Evolutionary conservation across 805 yeast species (phyloP).

Genomic region (Metschnikowia kofuensis): DNA sequence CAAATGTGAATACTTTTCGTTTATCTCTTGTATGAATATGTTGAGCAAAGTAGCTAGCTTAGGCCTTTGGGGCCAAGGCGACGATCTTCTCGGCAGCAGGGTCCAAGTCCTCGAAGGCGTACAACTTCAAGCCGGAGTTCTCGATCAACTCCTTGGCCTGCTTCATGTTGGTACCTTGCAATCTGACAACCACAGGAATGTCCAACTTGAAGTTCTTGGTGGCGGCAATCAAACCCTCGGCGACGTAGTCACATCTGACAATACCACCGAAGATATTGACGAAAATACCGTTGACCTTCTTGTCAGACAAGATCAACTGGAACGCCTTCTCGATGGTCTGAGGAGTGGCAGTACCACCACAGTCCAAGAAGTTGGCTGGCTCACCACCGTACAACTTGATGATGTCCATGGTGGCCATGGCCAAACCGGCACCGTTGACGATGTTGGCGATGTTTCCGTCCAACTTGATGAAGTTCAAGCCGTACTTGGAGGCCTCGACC

Average conservation of each 20-base stretch:
- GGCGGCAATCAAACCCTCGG: conserved; percentile 94
- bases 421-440: conserved; percentile 99
- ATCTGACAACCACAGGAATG: conserved; percentile 95
- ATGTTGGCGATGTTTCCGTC: conserved; percentile 98
- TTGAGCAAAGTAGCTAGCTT: background rate
- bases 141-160: conserved; percentile 83
- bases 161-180: conserved; percentile 95
- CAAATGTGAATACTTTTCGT: background rate
- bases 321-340: conserved; percentile 97
- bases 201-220: conserved; percentile 86
- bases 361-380: conserved; percentile 98
- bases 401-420: conserved; percentile 99
- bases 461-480: conserved; percentile 93
- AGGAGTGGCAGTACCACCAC: conserved; percentile 99
- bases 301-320: conserved; percentile 85
- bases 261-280: conserved; percentile 99
- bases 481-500: conserved; percentile 84
- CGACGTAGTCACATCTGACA: conserved; percentile 98
- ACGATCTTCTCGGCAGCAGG: conserved; percentile 97
- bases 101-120: conserved; percentile 88
- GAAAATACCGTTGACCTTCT: conserved; percentile 88
- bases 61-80: conserved; percentile 48
- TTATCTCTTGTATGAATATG: conserved; percentile 2
- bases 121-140: conserved; percentile 89
- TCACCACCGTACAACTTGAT: conserved; percentile 97